Evolutionary conservation across 75 land plant species (phyloP).

Genomic region (Cryptomeria japonica): DNA sequence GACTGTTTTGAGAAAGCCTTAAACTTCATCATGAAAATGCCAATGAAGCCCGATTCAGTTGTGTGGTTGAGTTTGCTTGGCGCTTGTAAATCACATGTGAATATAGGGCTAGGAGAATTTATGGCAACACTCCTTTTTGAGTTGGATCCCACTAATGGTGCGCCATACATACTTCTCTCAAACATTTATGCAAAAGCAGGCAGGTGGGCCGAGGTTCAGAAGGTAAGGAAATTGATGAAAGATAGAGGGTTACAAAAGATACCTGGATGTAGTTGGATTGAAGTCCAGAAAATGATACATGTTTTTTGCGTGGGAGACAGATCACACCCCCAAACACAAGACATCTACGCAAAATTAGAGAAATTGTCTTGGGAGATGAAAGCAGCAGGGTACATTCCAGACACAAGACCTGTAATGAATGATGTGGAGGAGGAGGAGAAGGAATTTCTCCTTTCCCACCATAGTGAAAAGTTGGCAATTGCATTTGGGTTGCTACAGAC

Average conservation of each 20-base stretch:
- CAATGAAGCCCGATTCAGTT: conserved; percentile 7
- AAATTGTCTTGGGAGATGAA: neutral
- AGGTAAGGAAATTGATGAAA: conserved; percentile 12
- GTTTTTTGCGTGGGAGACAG: neutral
- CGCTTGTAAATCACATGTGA: conserved; percentile 4
- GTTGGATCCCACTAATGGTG: neutral
- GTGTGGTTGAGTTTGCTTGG: conserved; percentile 14
- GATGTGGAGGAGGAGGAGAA: neutral
- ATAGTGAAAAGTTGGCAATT: neutral
- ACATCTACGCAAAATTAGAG: neutral
- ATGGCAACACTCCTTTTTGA: neutral
- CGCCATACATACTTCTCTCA: conserved; percentile 12
- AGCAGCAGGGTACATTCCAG: neutral
- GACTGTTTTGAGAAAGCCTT: neutral
- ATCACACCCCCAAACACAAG: neutral
- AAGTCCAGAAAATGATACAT: conserved; percentile 14
- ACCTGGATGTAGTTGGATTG: conserved; percentile 23
- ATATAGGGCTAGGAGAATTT: conserved; percentile 1
- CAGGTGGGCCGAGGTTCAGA: conserved; percentile 13
- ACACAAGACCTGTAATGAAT: neutral
- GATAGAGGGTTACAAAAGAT: neutral
- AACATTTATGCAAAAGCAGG: conserved; percentile 9
- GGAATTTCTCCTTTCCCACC: neutral
- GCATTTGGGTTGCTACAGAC: neutral
- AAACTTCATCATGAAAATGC: conserved; percentile 13